phyloP scores from a whole-genome alignment of 805 yeast species.

The Candida arabinofermentans region DNA sequence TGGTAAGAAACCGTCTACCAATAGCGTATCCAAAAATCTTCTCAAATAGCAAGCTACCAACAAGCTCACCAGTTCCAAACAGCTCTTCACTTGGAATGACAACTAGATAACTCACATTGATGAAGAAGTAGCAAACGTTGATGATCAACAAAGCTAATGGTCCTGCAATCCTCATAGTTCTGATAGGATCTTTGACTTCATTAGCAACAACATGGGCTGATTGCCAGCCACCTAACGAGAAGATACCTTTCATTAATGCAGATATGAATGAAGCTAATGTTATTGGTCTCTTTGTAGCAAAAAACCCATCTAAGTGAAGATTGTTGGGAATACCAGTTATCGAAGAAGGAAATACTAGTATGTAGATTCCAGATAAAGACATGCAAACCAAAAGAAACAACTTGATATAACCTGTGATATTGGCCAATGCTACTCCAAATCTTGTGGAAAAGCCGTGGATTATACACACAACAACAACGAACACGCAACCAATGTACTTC shows the following conservation, averaged over 20 bases:
- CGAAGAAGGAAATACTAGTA: constrained; percentile 43
- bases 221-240: constrained; percentile 54
- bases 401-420: constrained; percentile 59
- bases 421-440: constrained; percentile 59
- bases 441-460: constrained; percentile 58
- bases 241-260: constrained; percentile 48
- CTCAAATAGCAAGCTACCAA: constrained; percentile 49
- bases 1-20: constrained; percentile 45
- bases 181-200: constrained; percentile 49
- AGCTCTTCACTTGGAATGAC: constrained; percentile 48
- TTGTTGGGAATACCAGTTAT: constrained; percentile 42
- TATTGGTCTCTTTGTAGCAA: constrained; percentile 27
- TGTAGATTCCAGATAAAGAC: constrained; percentile 56
- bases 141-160: constrained; percentile 43
- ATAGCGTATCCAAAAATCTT: constrained; percentile 44
- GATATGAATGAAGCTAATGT: constrained; percentile 42
- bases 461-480: constrained; percentile 34
- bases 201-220: constrained; percentile 50
- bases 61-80: constrained; percentile 41
- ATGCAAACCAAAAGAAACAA: constrained; percentile 49
- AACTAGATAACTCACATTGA: constrained; percentile 47
- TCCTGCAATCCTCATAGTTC: constrained; percentile 51
- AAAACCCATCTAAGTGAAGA: constrained; percentile 30
- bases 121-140: constrained; percentile 41
- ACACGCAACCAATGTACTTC: constrained; percentile 38